phyloP scores from a whole-genome alignment of 345 rosid species.

The Gossypium longicalyx region DNA sequence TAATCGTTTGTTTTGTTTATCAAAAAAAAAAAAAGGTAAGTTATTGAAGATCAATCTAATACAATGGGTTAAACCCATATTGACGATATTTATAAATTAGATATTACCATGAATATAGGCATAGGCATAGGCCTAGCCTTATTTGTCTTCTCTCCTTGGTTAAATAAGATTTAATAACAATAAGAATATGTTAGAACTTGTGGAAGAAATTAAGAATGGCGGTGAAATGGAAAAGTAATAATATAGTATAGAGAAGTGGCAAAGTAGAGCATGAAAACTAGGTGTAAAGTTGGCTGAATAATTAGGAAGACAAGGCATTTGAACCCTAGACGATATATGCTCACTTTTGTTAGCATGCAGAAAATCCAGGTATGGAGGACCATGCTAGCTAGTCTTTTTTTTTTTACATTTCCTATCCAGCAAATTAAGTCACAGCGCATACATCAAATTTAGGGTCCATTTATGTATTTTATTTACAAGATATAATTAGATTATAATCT shows the following conservation, averaged over 20 bases:
- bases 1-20: too few relatives aligned
- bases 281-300: conserved; percentile 12
- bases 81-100: too few relatives aligned
- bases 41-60: too few relatives aligned
- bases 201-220: background rate
- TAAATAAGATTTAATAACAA: background rate
- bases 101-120: too few relatives aligned
- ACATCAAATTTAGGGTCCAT: background rate
- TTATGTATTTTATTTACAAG: too few relatives aligned
- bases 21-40: too few relatives aligned
- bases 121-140: background rate
- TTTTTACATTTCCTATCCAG: background rate
- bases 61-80: too few relatives aligned
- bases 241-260: background rate
- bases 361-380: conserved; percentile 14
- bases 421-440: background rate
- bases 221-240: background rate
- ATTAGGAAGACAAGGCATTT: conserved; percentile 17
- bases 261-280: conserved; percentile 11
- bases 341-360: background rate
- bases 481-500: too few relatives aligned
- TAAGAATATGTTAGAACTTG: background rate
- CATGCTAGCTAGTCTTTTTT: background rate
- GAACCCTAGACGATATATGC: conserved; percentile 15
- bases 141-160: background rate